These are phyloP conservation scores for Trichoderma sp. DNA, from an alignment of 2,329 filamentous ascomycete genomes.

Conservation along the genomic window DNA sequence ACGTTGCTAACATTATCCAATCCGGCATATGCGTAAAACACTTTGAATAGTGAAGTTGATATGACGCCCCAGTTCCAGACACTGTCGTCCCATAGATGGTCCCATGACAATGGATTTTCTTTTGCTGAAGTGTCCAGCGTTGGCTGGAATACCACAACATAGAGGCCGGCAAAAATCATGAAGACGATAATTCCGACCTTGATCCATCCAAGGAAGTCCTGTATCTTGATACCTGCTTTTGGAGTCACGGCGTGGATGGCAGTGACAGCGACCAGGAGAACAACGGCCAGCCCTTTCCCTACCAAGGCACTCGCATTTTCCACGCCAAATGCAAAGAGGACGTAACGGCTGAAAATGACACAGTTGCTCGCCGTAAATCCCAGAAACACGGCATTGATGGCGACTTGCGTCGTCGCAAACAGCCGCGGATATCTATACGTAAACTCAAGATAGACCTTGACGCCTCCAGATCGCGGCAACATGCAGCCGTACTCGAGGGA, in stretches of 20 bases:
- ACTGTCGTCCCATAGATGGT: slow-evolving; percentile 59
- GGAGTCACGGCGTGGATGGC: slow-evolving; percentile 58
- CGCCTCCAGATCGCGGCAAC: slow-evolving; percentile 65
- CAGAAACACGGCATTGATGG: slow-evolving; percentile 60
- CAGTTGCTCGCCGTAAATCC: slow-evolving; percentile 69
- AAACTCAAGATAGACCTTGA: slow-evolving; percentile 70
- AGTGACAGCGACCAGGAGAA: slow-evolving; percentile 54
- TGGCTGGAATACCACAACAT: slow-evolving; percentile 50
- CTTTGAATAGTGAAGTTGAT: slow-evolving; percentile 65
- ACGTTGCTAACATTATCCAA: slow-evolving; percentile 67
- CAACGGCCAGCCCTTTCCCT: slow-evolving; percentile 55
- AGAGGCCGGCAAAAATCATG: slow-evolving; percentile 59
- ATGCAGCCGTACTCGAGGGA: slow-evolving; percentile 67
- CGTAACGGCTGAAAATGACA: slow-evolving; percentile 65
- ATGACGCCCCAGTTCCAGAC: slow-evolving; percentile 67
- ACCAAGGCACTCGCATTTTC: slow-evolving; percentile 48
- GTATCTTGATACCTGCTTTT: slow-evolving; percentile 54
- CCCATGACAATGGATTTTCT: slow-evolving; percentile 40
- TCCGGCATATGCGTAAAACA: slow-evolving; percentile 67
- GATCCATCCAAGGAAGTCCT: slow-evolving; percentile 60
- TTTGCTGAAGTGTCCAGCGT: slow-evolving; percentile 20
- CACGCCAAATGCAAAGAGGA: slow-evolving; percentile 55
- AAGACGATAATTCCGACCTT: slow-evolving; percentile 59
- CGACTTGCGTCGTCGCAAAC: slow-evolving; percentile 61
- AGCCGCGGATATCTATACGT: slow-evolving; percentile 62